Percentiles rank a stretch among this genome's conserved stretches.
Evolutionary conservation across 106 monocot genomes (phyloP).

Genomic region (Acanthochlamys bracteata): DNA sequence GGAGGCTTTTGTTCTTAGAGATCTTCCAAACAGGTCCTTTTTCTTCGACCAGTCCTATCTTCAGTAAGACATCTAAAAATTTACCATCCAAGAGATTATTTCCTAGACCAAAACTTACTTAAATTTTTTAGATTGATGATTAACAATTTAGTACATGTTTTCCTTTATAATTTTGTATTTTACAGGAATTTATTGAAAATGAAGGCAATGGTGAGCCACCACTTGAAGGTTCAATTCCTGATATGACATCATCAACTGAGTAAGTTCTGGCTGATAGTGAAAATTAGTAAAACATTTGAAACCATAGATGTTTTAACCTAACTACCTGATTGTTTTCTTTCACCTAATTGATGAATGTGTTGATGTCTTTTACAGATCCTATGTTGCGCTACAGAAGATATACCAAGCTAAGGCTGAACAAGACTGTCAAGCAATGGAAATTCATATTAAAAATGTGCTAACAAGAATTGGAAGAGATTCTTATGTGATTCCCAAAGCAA

Average conservation of each 20-base stretch:
- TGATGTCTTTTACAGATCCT: slow-evolving; percentile 39
- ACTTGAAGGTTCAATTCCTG: slow-evolving; percentile 97
- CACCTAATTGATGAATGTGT: not conserved
- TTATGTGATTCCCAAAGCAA: slow-evolving; percentile 67
- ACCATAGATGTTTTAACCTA: too few species aligned
- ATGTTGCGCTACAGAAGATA: slow-evolving; percentile 79
- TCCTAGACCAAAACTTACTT: too few species aligned
- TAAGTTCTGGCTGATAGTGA: slow-evolving; percentile 17
- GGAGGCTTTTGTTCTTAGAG: too few species aligned
- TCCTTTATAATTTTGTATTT: not conserved
- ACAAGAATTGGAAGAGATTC: slow-evolving; percentile 75
- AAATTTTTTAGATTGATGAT: too few species aligned
- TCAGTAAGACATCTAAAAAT: too few species aligned
- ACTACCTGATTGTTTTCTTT: too few species aligned
- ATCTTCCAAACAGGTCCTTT: too few species aligned
- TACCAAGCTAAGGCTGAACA: slow-evolving; percentile 93
- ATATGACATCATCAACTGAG: slow-evolving; percentile 99
- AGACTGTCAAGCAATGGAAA: slow-evolving; percentile 68
- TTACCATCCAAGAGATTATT: too few species aligned
- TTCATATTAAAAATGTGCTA: slow-evolving; percentile 57
- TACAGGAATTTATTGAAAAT: slow-evolving; percentile 86
- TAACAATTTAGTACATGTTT: too few species aligned
- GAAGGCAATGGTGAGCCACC: slow-evolving; percentile 91
- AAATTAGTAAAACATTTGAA: too few species aligned
- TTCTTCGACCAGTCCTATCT: too few species aligned